A percentile compares a stretch with the other conserved stretches of the same genome.
These are phyloP conservation scores for Amanita subjunquillea DNA, from an alignment of 768 basidiomycete genomes.

Conservation along the genomic window DNA sequence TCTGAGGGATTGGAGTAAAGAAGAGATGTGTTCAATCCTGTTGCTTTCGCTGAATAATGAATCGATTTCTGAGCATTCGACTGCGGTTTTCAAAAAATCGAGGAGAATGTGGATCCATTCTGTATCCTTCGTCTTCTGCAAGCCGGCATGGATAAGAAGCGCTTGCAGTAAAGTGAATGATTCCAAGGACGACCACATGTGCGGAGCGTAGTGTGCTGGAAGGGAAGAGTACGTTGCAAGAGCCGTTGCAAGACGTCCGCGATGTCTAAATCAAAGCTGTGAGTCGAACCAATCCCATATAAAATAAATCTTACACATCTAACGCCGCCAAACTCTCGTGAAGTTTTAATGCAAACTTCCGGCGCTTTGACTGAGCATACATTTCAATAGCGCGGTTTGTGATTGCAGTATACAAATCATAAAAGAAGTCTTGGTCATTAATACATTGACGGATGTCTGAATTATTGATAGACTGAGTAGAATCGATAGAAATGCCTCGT, in stretches of 20 bases:
- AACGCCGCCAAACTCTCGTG: constrained; percentile 83
- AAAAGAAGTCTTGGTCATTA: constrained; percentile 49
- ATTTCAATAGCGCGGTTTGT: constrained; percentile 81
- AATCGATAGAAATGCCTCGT: constrained; percentile 12
- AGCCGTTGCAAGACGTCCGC: constrained; percentile 51
- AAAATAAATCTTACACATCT: constrained; percentile 58
- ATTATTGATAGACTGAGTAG: constrained; percentile 39
- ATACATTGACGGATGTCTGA: constrained; percentile 51
- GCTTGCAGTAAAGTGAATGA: constrained; percentile 71
- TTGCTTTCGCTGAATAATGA: constrained; percentile 44
- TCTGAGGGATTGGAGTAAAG: constrained; percentile 39
- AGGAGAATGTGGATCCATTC: constrained; percentile 79
- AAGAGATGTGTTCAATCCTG: constrained; percentile 37
- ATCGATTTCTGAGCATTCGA: constrained; percentile 42
- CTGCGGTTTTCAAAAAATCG: constrained; percentile 64
- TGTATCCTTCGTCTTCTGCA: constrained; percentile 49
- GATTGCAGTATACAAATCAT: constrained; percentile 61
- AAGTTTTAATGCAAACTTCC: constrained; percentile 78
- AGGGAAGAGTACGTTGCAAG: constrained; percentile 66
- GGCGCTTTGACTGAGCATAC: constrained; percentile 74
- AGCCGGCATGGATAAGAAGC: constrained; percentile 50
- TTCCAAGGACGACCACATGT: constrained; percentile 73
- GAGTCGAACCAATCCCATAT: background rate
- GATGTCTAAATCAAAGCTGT: constrained; percentile 37
- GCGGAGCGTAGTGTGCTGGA: constrained; percentile 79